phyloP scores from a whole-genome alignment of 2,329 filamentous ascomycete genomes.

The Neofusicoccum laricinum region DNA sequence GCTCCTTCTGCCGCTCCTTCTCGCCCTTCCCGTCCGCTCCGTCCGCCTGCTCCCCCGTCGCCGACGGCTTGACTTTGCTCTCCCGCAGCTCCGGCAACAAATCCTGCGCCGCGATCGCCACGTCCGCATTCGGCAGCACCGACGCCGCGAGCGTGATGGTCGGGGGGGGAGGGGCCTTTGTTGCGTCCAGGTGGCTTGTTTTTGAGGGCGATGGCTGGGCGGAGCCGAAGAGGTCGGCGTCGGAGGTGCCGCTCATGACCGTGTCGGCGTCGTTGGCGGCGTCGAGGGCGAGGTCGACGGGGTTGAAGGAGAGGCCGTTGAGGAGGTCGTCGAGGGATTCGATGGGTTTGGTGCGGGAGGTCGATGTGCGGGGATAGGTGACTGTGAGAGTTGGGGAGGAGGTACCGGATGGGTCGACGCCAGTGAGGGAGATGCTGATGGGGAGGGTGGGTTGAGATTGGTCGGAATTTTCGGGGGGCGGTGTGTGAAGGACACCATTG shows the following conservation, averaged over 20 bases:
- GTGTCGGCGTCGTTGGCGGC: not conserved
- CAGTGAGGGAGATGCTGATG: slow-evolving; percentile 16
- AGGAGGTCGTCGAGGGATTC: slow-evolving; percentile 18
- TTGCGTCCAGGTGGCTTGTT: not conserved
- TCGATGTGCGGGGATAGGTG: slow-evolving; percentile 7
- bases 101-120: slow-evolving; percentile 60
- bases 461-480: slow-evolving; percentile 22
- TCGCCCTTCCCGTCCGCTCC: slow-evolving; percentile 11
- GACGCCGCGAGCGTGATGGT: slow-evolving; percentile 54
- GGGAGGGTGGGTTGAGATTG: not conserved
- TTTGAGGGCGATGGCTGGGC: not conserved
- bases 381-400: slow-evolving; percentile 17
- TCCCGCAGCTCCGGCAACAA: slow-evolving; percentile 35
- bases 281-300: not conserved
- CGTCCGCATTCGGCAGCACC: slow-evolving; percentile 56
- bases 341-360: not conserved
- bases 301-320: not conserved
- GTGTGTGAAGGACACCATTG: slow-evolving; percentile 24
- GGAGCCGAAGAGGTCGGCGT: slow-evolving; percentile 8
- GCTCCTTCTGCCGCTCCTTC: slow-evolving; percentile 22
- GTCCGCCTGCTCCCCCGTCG: slow-evolving; percentile 15
- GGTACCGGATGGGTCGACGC: slow-evolving; percentile 13
- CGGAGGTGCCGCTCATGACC: not conserved
- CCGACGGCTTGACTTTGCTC: slow-evolving; percentile 18
- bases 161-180: slow-evolving; percentile 31